Conservation (phyloP, 345 rosid genomes). For the Syzygium grande region DNA sequence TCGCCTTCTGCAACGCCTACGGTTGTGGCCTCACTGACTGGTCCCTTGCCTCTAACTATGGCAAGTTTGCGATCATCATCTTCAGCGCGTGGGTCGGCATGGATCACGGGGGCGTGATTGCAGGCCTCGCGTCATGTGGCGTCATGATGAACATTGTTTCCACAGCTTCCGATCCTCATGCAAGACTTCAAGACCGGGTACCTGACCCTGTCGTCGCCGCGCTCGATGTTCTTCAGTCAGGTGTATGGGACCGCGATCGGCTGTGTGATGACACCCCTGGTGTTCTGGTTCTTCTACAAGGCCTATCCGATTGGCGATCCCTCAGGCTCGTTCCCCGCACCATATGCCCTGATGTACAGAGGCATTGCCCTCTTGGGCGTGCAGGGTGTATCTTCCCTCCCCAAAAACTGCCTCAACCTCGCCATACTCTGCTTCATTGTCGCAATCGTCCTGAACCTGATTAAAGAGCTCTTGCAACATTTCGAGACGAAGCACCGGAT, state of each 20-base stretch:
- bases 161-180: constrained; percentile 82
- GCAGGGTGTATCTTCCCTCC: constrained; percentile 58
- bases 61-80: constrained; percentile 67
- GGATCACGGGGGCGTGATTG: constrained; percentile 55
- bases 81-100: constrained; percentile 81
- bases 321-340: constrained; percentile 63
- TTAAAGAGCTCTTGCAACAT: constrained; percentile 13
- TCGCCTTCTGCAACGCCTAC: constrained; percentile 87
- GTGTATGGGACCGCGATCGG: constrained; percentile 72
- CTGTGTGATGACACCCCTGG: constrained; percentile 54
- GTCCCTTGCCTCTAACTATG: constrained; percentile 89
- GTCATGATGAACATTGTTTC: constrained; percentile 99
- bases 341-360: constrained; percentile 55
- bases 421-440: constrained; percentile 41
- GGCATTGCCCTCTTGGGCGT: constrained; percentile 78
- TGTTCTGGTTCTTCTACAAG: constrained; percentile 77
- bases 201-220: constrained; percentile 78
- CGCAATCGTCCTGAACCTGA: constrained; percentile 38
- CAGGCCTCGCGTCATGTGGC: constrained; percentile 80
- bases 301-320: constrained; percentile 76
- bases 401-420: constrained; percentile 54
- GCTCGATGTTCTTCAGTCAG: constrained; percentile 83
- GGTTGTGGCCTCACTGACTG: constrained; percentile 88
- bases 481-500: constrained; percentile 23
- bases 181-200: constrained; percentile 96